Evolutionary conservation across 441 rosid species (phyloP).

Genomic region (Theobroma grandiflorum): DNA sequence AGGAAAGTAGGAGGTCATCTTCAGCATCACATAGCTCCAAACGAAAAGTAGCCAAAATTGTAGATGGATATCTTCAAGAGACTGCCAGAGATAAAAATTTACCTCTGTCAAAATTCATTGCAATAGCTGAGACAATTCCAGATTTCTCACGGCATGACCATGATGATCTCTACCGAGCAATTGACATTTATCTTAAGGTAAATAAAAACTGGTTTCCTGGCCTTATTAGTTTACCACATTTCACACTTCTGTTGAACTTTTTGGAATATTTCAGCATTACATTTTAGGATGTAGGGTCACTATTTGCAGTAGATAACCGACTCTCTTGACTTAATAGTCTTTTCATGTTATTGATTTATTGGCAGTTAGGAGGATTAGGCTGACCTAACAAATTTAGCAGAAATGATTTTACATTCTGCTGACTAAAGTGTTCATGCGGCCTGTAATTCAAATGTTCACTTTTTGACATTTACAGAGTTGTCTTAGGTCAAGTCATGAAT

Average conservation of each 20-base stretch:
- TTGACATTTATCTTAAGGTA: slow-evolving; percentile 78
- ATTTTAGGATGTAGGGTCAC: slow-evolving; percentile 43
- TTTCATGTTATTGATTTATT: slow-evolving; percentile 31
- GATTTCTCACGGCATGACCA: slow-evolving; percentile 62
- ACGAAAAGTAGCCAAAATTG: slow-evolving; percentile 68
- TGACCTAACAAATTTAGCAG: slow-evolving; percentile 38
- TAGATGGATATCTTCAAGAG: slow-evolving; percentile 72
- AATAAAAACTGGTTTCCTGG: slow-evolving; percentile 2
- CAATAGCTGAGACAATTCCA: slow-evolving; percentile 59
- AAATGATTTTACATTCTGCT: slow-evolving; percentile 22
- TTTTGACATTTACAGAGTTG: slow-evolving; percentile 24
- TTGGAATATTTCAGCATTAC: slow-evolving; percentile 34
- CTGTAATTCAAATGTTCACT: neutral
- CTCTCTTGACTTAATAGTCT: slow-evolving; percentile 51
- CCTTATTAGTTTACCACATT: slow-evolving; percentile 17
- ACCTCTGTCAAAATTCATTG: slow-evolving; percentile 61
- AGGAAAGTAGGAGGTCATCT: slow-evolving; percentile 79
- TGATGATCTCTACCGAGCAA: slow-evolving; percentile 71
- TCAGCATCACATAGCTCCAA: slow-evolving; percentile 70
- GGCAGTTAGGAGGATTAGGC: slow-evolving; percentile 46
- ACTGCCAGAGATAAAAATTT: slow-evolving; percentile 62
- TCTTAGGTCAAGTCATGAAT: neutral
- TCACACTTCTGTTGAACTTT: slow-evolving; percentile 13
- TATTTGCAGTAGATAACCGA: slow-evolving; percentile 52
- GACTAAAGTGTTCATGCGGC: neutral